Evolutionary conservation across 2,329 filamentous ascomycete genomes (phyloP), one percentile per base, ranked within the genome.

Genomic region (Exophiala xenobiotica): DNA sequence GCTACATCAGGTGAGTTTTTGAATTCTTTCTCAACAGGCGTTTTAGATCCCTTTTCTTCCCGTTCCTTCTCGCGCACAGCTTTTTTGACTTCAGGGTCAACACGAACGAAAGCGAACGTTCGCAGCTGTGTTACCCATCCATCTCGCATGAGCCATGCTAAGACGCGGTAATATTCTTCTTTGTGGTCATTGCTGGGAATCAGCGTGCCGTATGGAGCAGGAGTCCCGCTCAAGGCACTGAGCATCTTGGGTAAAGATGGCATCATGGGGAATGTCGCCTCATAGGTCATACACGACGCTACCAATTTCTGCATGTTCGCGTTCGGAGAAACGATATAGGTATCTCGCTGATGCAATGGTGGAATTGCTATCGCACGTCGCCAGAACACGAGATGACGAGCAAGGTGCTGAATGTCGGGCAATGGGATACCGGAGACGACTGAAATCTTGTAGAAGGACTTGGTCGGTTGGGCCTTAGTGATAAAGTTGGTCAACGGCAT

Each of bases 381-480:
- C 91, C 92, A 97, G 72, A 95, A 95, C 55, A 97, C 90, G 57
- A 99, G 86, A 72, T 97, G 93, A 51, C 89, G 87, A 7, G 91
- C 90, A 56, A 95, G 88, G 61, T 89, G 86, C 57, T 92, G 86
- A 57, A 97, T 86, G 61, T 95, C 88, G 24, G 82, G 78, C 1
- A 93, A 78, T 3, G 87, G 84, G 46, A 97, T 85, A 16, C 85
- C 80, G 45, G 73, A 73, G 2, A 64, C 58, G 3, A 67, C 65
- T 61, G 78, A 91, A 58, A 90, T 80, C 55, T 87, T 83, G 27
- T 88, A 86, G 68, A 91, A 90, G 0, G 78, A 82, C 59, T 85
- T 85, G 1, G 79, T 83, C 4, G 82, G 80, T 22, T 76, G 78
- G 7, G 78, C 75, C 49, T 76, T 78, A 35, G 78, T 77, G 45